These are phyloP conservation scores for Triticum aestivum DNA, from an alignment of 176 grass and related monocot genomes.

Conservation along the genomic window IWGSC_CS_RefSeq_v2.1 NC_057798.1:59974075-59974574, in stretches of 20 bases:
- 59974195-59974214: neutral
- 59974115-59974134: neutral
- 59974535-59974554: conserved; percentile 89
- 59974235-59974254: neutral
- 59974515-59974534: conserved; percentile 81
- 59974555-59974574: conserved; percentile 81
- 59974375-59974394: conserved; percentile 14
- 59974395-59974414: neutral
- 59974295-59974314: conserved; percentile 75
- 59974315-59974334: conserved; percentile 97
- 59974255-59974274: neutral
- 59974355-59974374: conserved; percentile 97
- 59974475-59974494: conserved; percentile 97
- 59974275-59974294: conserved; percentile 23
- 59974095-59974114: neutral
- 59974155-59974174: neutral
- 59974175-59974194: neutral
- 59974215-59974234: neutral
- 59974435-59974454: neutral
- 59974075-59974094: neutral
- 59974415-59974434: neutral
- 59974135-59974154: neutral
- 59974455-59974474: conserved; percentile 91
- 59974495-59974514: conserved; percentile 80
- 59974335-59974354: conserved; percentile 98